Percentiles rank a stretch among this genome's conserved stretches.
Conservation (phyloP, 2,329 filamentous ascomycete species). For the Colletotrichum endophyticum region DNA sequence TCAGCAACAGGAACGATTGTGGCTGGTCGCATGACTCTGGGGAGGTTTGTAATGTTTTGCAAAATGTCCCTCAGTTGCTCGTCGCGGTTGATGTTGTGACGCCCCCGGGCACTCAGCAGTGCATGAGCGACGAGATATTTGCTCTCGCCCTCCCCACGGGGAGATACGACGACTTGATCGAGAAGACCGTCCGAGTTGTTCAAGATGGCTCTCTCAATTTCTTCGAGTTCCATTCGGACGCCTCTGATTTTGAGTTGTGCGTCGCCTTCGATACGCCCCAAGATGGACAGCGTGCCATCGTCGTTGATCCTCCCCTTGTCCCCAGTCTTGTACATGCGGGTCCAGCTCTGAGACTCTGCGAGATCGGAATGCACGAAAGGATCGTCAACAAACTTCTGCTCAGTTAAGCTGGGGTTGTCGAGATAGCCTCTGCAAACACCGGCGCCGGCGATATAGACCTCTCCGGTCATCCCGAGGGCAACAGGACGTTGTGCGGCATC, state of each 20-base stretch:
- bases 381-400: neutral
- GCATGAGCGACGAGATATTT: neutral
- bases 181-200: neutral
- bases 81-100: neutral
- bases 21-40: neutral
- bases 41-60: neutral
- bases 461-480: conserved; percentile 38
- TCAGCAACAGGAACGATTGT: neutral
- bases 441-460: conserved; percentile 35
- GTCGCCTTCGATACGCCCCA: conserved; percentile 44
- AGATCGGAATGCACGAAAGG: neutral
- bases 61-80: neutral
- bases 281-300: conserved; percentile 9
- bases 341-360: neutral
- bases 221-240: conserved; percentile 49
- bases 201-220: conserved; percentile 34
- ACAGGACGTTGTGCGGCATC: conserved; percentile 36
- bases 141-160: neutral
- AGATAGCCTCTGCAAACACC: conserved; percentile 37
- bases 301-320: neutral
- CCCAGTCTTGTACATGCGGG: neutral
- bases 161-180: neutral
- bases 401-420: conserved; percentile 23
- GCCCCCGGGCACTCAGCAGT: neutral
- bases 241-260: conserved; percentile 51